Conservation (phyloP, 768 basidiomycete genomes). For the Megacollybia marginata region DNA sequence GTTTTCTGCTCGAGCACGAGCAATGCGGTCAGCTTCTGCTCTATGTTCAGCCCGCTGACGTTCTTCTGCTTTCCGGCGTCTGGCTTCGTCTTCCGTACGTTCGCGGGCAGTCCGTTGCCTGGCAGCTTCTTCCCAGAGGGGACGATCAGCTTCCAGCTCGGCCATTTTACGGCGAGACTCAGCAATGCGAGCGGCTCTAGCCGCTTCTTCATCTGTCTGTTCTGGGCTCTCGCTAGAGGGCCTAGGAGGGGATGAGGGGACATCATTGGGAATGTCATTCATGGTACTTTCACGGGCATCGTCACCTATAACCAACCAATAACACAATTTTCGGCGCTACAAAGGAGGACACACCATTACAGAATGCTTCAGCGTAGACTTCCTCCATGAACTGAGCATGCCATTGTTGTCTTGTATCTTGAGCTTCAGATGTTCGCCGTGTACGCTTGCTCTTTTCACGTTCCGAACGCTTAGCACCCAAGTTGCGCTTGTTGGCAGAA, state of each 20-base stretch:
- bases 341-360: background rate
- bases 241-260: background rate
- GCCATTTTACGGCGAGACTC: constrained; percentile 63
- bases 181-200: constrained; percentile 38
- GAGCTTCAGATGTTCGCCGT: constrained; percentile 29
- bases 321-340: no score
- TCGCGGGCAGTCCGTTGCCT: constrained; percentile 37
- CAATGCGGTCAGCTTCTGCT: background rate
- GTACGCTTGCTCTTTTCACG: constrained; percentile 35
- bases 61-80: constrained; percentile 26
- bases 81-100: constrained; percentile 33
- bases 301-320: no score
- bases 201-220: constrained; percentile 17
- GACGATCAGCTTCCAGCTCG: constrained; percentile 57
- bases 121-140: constrained; percentile 52
- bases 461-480: constrained; percentile 27
- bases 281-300: no score
- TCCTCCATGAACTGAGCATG: constrained; percentile 35
- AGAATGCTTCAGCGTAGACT: constrained; percentile 23
- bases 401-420: constrained; percentile 28
- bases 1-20: background rate
- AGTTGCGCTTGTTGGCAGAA: constrained; percentile 25
- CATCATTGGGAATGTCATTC: constrained; percentile 2
- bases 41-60: constrained; percentile 13
- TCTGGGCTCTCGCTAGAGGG: constrained; percentile 7